A percentile compares a stretch with the other conserved stretches of the same genome.
phyloP scores from a whole-genome alignment of 169 alveolate genomes.

The Plasmodium sp. region DNA sequence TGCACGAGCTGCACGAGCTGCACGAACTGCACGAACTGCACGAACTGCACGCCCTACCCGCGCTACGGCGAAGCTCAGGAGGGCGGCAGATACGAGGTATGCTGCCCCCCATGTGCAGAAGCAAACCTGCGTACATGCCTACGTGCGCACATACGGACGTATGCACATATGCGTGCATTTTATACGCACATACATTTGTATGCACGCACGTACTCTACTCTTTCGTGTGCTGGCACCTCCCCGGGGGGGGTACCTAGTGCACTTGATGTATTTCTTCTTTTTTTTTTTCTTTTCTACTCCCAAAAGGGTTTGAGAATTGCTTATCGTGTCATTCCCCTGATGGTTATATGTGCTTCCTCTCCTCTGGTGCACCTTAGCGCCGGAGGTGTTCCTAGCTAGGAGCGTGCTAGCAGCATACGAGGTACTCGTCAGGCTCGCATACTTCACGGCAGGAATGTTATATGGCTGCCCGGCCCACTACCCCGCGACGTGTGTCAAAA shows the following conservation, averaged over 20 bases:
- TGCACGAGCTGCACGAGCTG: not conserved
- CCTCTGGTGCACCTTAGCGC: not conserved
- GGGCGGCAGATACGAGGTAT: not conserved
- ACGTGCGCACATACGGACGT: not conserved
- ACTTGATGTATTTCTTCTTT: not conserved
- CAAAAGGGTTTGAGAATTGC: not conserved
- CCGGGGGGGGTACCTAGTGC: not conserved
- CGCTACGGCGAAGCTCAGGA: not conserved
- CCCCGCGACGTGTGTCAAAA: not conserved
- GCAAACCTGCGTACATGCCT: not conserved
- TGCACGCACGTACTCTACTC: not conserved
- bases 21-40: not conserved
- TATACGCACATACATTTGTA: not conserved
- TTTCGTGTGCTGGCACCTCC: not conserved
- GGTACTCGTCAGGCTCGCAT: not conserved
- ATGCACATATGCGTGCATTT: not conserved
- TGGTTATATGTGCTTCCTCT: not conserved
- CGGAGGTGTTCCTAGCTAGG: not conserved
- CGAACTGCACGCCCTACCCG: not conserved
- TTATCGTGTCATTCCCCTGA: not conserved
- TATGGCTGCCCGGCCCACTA: not conserved
- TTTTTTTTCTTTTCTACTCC: not conserved
- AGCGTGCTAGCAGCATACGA: not conserved
- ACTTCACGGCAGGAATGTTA: not conserved
- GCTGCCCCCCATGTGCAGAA: not conserved